Percentiles rank a stretch among this genome's conserved stretches.
Evolutionary conservation across 108 stramenopile genomes (phyloP).

Genomic region (Fistulifera solaris): DNA sequence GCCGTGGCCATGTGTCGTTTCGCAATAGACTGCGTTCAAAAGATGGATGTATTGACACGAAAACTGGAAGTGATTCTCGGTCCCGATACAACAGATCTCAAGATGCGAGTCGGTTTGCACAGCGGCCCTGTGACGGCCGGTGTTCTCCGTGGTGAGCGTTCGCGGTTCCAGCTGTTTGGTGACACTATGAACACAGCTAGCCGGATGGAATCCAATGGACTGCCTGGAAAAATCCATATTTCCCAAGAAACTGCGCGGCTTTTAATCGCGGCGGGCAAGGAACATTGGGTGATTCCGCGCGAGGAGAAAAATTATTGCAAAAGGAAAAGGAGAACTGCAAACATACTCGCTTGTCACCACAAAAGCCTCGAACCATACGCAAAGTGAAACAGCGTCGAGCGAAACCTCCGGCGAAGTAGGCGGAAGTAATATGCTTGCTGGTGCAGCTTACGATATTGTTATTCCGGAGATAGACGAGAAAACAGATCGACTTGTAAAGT

Average conservation of each 20-base stretch:
- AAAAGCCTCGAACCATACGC: neutral
- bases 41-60: conserved; percentile 13
- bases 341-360: conserved; percentile 5
- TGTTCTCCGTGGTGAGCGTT: conserved; percentile 6
- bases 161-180: conserved; percentile 17
- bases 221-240: conserved; percentile 36
- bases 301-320: conserved; percentile 6
- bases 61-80: conserved; percentile 19
- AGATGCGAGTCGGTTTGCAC: conserved; percentile 35
- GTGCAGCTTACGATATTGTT: neutral
- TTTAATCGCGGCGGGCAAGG: conserved; percentile 18
- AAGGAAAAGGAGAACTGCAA: conserved; percentile 6
- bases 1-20: conserved; percentile 30
- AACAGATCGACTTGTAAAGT: conserved; percentile 19
- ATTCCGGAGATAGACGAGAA: neutral
- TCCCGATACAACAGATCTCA: conserved; percentile 20
- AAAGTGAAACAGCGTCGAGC: neutral
- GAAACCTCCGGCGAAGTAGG: neutral
- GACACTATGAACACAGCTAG: conserved; percentile 52
- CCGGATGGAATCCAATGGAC: conserved; percentile 50
- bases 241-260: conserved; percentile 37
- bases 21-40: conserved; percentile 24
- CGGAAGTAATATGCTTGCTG: neutral
- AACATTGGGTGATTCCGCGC: conserved; percentile 12
- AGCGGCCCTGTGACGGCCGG: conserved; percentile 19